Evolutionary conservation across 331 rosid genomes (phyloP).

Genomic region (Quercus tomentella): DNA sequence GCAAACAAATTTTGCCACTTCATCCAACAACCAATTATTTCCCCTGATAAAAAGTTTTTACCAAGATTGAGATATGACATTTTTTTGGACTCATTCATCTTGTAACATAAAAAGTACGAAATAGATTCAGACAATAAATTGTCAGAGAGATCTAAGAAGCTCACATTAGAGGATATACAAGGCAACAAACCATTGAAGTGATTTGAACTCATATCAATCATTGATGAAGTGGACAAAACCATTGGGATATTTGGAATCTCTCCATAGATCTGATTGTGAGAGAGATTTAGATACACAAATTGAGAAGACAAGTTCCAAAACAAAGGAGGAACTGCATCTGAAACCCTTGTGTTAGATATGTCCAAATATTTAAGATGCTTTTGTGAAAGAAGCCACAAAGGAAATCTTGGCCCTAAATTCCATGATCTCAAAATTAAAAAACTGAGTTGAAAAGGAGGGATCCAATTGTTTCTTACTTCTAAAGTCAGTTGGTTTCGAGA

Average conservation of each 20-base stretch:
- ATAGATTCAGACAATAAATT: not conserved
- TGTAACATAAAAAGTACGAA: not conserved
- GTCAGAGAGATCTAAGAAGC: not conserved
- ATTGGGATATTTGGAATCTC: not conserved
- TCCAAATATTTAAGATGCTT: not conserved
- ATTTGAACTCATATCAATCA: not conserved
- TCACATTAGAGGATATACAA: not conserved
- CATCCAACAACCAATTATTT: slow-evolving; percentile 22
- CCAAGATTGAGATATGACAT: not conserved
- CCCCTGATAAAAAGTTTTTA: not conserved
- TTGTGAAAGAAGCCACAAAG: slow-evolving; percentile 20
- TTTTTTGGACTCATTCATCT: not conserved
- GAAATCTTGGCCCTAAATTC: slow-evolving; percentile 16
- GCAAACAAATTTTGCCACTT: not conserved
- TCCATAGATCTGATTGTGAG: slow-evolving; percentile 17
- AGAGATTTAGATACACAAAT: not conserved
- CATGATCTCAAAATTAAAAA: not conserved
- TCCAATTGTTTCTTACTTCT: slow-evolving; percentile 17
- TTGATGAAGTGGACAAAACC: not conserved
- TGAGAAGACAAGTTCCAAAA: not conserved
- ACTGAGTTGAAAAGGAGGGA: not conserved
- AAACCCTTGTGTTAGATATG: not conserved
- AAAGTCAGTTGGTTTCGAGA: not conserved
- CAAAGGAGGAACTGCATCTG: not conserved
- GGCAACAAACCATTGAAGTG: slow-evolving; percentile 8